Conservation (phyloP, 2,329 filamentous ascomycete species). For the Fusarium sororula region DNA sequence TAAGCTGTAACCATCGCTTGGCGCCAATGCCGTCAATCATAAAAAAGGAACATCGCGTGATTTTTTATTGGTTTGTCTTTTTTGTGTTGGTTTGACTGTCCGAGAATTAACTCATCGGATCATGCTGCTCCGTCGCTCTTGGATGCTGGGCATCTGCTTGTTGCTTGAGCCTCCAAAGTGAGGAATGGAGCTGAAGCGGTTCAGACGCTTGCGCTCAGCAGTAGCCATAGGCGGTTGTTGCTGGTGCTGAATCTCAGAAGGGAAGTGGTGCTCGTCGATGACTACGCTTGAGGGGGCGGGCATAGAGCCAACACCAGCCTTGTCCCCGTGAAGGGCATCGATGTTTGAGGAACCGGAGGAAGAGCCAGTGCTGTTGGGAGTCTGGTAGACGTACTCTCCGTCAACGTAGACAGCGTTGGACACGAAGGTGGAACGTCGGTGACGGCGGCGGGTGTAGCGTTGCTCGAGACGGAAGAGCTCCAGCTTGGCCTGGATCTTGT, state of each 20-base stretch:
- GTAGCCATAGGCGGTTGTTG: slow-evolving; percentile 23
- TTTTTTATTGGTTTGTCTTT: slow-evolving; percentile 25
- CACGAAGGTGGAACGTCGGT: slow-evolving; percentile 87
- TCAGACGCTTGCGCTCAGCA: slow-evolving; percentile 58
- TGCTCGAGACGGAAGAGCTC: slow-evolving; percentile 96
- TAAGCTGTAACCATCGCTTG: slow-evolving; percentile 18
- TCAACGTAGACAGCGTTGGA: slow-evolving; percentile 93
- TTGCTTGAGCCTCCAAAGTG: slow-evolving; percentile 56
- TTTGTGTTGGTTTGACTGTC: slow-evolving; percentile 18
- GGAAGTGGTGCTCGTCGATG: slow-evolving; percentile 35
- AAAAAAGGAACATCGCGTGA: slow-evolving; percentile 27
- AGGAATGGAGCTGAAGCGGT: slow-evolving; percentile 66
- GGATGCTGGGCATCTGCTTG: slow-evolving; percentile 47
- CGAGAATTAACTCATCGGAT: slow-evolving; percentile 43
- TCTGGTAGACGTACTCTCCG: slow-evolving; percentile 90
- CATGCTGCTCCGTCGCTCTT: slow-evolving; percentile 56
- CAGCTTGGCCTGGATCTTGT: slow-evolving; percentile 73
- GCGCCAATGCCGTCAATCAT: slow-evolving; percentile 41
- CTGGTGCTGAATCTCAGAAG: slow-evolving; percentile 24
- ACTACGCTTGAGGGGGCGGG: slow-evolving; percentile 40
- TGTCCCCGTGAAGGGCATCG: slow-evolving; percentile 51
- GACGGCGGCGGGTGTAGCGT: slow-evolving; percentile 88
- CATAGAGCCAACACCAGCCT: slow-evolving; percentile 36
- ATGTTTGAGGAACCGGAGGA: slow-evolving; percentile 57
- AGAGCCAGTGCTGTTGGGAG: slow-evolving; percentile 66